A percentile compares a stretch with the other conserved stretches of the same genome.
Evolutionary conservation across 805 yeast species (phyloP).

Genomic region (Phaffomyces opuntiae): DNA sequence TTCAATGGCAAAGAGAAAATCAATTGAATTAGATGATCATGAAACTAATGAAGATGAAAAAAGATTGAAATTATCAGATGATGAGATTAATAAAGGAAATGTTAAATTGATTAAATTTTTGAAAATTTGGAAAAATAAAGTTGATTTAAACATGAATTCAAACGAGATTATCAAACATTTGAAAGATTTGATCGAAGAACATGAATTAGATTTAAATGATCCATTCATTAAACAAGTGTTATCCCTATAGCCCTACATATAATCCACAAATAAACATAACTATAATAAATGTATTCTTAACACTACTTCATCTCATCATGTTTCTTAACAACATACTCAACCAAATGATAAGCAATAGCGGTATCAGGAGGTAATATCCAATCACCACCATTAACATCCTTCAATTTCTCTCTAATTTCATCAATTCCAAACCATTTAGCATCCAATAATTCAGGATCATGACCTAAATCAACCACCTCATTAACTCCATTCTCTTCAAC

Average conservation of each 20-base stretch:
- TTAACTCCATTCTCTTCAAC: slow-evolving; percentile 65
- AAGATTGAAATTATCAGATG: slow-evolving; percentile 41
- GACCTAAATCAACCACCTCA: slow-evolving; percentile 61
- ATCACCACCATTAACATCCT: slow-evolving; percentile 11
- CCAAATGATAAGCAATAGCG: slow-evolving; percentile 24
- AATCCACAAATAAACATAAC: background rate
- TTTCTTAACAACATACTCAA: slow-evolving; percentile 17
- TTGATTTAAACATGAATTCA: slow-evolving; percentile 19
- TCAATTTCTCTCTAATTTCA: slow-evolving; percentile 33
- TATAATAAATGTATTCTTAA: no score
- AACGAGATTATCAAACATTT: slow-evolving; percentile 35
- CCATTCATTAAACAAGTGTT: slow-evolving; percentile 42
- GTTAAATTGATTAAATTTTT: slow-evolving; percentile 36
- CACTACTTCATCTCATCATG: slow-evolving; percentile 4
- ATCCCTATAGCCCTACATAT: slow-evolving; percentile 19
- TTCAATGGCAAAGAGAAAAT: slow-evolving; percentile 92
- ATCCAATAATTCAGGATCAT: slow-evolving; percentile 81
- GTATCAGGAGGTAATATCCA: slow-evolving; percentile 20
- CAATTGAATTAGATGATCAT: slow-evolving; percentile 67
- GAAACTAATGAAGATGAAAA: slow-evolving; percentile 32
- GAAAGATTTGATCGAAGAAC: slow-evolving; percentile 25
- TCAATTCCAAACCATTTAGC: slow-evolving; percentile 75
- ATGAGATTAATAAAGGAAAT: slow-evolving; percentile 51
- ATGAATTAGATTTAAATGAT: slow-evolving; percentile 26
- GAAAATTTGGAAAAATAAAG: slow-evolving; percentile 28